Evolutionary conservation across 495 filamentous ascomycete genomes (phyloP).

Genomic region (Podospora conica): DNA sequence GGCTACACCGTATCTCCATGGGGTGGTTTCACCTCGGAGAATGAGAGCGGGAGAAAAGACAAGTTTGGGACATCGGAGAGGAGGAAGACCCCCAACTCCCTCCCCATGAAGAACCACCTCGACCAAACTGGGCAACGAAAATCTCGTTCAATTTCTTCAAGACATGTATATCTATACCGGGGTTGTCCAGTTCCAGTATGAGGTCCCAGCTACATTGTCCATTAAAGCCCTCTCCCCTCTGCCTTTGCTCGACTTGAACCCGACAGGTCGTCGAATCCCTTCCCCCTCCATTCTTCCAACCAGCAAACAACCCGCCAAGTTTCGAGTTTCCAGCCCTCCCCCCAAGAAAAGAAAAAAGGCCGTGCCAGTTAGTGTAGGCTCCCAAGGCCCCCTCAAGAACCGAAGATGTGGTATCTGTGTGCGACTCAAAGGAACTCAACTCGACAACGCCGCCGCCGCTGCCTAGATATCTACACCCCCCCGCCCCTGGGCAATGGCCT

Average conservation of each 20-base stretch:
- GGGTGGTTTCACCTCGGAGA: not conserved
- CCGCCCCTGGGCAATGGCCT: not conserved
- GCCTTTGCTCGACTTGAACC: not conserved
- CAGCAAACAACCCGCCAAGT: not conserved
- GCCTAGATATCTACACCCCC: slow-evolving; percentile 3
- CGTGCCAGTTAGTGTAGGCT: not conserved
- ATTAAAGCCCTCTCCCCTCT: not conserved
- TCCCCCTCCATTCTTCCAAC: not conserved
- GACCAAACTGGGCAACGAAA: not conserved
- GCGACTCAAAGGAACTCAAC: slow-evolving; percentile 3
- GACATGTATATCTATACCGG: not conserved
- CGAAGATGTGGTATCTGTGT: slow-evolving; percentile 6
- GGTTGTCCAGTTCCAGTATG: not conserved
- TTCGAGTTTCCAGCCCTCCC: not conserved
- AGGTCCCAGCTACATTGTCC: not conserved
- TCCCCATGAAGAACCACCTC: too few relatives aligned
- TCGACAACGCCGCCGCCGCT: not conserved
- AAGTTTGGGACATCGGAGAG: not conserved
- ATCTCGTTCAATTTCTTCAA: not conserved
- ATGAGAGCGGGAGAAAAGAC: not conserved
- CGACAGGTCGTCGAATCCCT: not conserved
- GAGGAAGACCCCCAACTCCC: not conserved
- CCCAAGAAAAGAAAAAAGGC: not conserved
- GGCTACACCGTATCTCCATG: not conserved
- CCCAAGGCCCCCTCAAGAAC: not conserved